phyloP scores from a whole-genome alignment of 2,329 filamentous ascomycete species.

The Colletotrichum abscissum region DNA sequence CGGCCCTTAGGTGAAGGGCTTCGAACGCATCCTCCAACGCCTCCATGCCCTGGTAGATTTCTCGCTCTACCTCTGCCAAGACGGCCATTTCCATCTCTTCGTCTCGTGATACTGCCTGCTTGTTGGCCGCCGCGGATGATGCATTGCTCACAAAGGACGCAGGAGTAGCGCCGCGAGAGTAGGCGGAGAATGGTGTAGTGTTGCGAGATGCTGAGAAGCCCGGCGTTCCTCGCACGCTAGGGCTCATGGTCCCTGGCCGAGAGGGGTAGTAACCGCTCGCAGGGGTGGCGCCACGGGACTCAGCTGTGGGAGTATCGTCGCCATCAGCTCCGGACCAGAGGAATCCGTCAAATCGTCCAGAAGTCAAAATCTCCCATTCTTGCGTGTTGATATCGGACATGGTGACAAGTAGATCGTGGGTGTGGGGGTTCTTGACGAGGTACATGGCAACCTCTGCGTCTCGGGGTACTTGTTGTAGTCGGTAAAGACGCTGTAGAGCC shows the following conservation, averaged over 20 bases:
- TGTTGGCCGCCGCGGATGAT: conserved; percentile 58
- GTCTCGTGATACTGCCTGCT: conserved; percentile 82
- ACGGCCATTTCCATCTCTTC: conserved; percentile 94
- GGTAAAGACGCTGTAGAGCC: conserved; percentile 87
- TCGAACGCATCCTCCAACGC: conserved; percentile 94
- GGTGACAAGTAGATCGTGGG: conserved; percentile 89
- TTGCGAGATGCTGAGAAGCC: conserved; percentile 55
- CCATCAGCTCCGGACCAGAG: conserved; percentile 89
- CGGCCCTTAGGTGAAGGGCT: conserved; percentile 85
- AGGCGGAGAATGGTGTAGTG: conserved; percentile 60
- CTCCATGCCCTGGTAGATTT: conserved; percentile 96
- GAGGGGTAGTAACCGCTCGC: conserved; percentile 58
- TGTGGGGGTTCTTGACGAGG: conserved; percentile 81
- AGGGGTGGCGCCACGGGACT: conserved; percentile 65
- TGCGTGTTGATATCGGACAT: conserved; percentile 87
- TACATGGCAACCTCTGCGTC: conserved; percentile 90
- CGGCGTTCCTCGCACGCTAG: conserved; percentile 53
- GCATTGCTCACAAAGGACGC: conserved; percentile 70
- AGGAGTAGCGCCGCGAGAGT: conserved; percentile 67
- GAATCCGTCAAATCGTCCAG: conserved; percentile 95
- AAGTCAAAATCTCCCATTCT: conserved; percentile 97
- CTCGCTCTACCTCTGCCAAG: conserved; percentile 89
- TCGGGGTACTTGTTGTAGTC: conserved; percentile 77
- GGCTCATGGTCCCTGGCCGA: conserved; percentile 47
- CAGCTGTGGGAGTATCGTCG: conserved; percentile 58